Conservation (phyloP, 768 basidiomycete genomes). For the Crucibulum laeve region DNA sequence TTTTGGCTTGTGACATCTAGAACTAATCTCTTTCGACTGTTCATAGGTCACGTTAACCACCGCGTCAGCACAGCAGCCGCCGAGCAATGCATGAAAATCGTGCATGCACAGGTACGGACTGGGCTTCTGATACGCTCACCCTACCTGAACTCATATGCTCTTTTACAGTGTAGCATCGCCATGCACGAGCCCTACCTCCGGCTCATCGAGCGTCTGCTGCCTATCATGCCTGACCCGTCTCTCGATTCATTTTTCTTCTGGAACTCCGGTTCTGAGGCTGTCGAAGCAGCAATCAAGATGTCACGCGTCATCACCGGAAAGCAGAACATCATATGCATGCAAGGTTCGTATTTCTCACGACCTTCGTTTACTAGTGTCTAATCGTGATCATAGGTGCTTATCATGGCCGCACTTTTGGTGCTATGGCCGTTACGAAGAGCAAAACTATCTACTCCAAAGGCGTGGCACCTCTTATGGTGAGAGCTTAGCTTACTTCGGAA, state of each 20-base stretch:
- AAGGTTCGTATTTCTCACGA: constrained; percentile 42
- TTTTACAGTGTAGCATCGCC: constrained; percentile 75
- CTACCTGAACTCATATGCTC: not conserved
- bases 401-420: constrained; percentile 91
- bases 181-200: constrained; percentile 83
- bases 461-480: constrained; percentile 77
- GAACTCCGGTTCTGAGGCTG: constrained; percentile 94
- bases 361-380: too few species aligned
- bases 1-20: too few species aligned
- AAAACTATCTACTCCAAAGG: constrained; percentile 90
- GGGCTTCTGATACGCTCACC: not conserved
- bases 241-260: constrained; percentile 96
- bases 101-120: constrained; percentile 68
- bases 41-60: constrained; percentile 80
- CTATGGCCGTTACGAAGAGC: constrained; percentile 90
- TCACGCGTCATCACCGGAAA: constrained; percentile 71
- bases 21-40: constrained; percentile 2
- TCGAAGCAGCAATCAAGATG: constrained; percentile 88
- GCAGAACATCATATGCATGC: constrained; percentile 90
- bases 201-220: constrained; percentile 80
- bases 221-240: constrained; percentile 86
- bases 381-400: constrained; percentile 70
- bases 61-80: constrained; percentile 83
- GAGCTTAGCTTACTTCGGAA: constrained; percentile 12
- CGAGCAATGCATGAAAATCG: constrained; percentile 78